phyloP scores from a whole-genome alignment of 371 early-diverging fungal genomes.

The Rozella allomycis region DNA sequence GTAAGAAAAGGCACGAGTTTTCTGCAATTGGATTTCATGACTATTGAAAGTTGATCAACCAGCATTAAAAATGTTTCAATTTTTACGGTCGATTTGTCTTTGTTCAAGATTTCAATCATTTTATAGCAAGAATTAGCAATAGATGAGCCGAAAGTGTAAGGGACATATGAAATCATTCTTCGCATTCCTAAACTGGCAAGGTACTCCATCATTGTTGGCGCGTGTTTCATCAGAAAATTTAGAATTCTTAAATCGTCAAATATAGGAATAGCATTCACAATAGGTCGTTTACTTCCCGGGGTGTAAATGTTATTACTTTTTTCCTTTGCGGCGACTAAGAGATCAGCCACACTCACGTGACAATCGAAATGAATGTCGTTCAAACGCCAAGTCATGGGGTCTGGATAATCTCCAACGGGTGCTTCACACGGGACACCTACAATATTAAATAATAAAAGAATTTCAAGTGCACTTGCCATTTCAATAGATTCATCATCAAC shows the following conservation, averaged over 20 bases:
- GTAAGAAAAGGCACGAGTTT: constrained; percentile 2
- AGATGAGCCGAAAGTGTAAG: constrained; percentile 6
- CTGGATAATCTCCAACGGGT: constrained; percentile 6
- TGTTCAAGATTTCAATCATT: constrained; percentile 2
- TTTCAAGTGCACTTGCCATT: not conserved
- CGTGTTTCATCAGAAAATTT: constrained; percentile 5
- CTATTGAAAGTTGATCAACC: constrained; percentile 1
- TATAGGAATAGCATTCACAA: constrained; percentile 5
- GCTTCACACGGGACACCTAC: constrained; percentile 6
- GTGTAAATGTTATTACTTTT: constrained; percentile 1
- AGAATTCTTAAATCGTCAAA: constrained; percentile 7
- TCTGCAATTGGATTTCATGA: constrained; percentile 3
- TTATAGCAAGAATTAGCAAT: constrained; percentile 4
- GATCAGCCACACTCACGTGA: constrained; percentile 4
- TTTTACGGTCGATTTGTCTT: constrained; percentile 1
- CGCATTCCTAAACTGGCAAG: constrained; percentile 7
- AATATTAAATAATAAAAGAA: constrained; percentile 8
- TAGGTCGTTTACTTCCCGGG: constrained; percentile 2
- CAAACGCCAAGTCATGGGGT: constrained; percentile 5
- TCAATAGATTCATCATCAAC: constrained; percentile 2
- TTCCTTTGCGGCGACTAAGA: constrained; percentile 3
- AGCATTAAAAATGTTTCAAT: constrained; percentile 4
- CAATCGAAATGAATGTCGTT: constrained; percentile 5
- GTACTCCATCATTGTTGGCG: constrained; percentile 7
- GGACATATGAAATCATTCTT: constrained; percentile 6